phyloP scores from a whole-genome alignment of 1,139 yeast species.

The Zygoascus sp. region DNA sequence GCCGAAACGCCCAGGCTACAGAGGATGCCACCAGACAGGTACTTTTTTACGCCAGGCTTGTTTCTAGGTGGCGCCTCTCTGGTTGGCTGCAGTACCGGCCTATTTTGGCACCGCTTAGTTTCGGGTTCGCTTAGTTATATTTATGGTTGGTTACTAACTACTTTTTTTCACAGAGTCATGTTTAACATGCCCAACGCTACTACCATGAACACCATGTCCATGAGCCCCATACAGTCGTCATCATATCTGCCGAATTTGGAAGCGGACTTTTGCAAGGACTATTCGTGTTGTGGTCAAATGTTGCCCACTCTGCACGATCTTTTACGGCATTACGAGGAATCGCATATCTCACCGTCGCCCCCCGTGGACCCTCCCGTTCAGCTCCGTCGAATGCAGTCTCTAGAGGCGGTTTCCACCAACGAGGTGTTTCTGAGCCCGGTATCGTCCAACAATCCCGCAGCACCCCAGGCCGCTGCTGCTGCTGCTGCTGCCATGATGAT shows the following conservation, averaged over 20 bases:
- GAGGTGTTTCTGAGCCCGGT: slow-evolving; percentile 66
- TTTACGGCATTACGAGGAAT: slow-evolving; percentile 91
- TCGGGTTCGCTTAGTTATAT: background rate
- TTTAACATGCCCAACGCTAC: slow-evolving; percentile 16
- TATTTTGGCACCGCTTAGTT: slow-evolving; percentile 38
- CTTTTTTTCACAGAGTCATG: slow-evolving; percentile 24
- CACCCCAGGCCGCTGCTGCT: no score
- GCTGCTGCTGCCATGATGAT: slow-evolving; percentile 25
- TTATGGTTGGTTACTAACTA: background rate
- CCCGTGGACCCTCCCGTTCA: slow-evolving; percentile 45
- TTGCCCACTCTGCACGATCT: slow-evolving; percentile 92
- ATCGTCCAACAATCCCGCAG: slow-evolving; percentile 2
- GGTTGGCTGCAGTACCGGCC: slow-evolving; percentile 90
- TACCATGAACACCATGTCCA: slow-evolving; percentile 35
- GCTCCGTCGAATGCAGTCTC: slow-evolving; percentile 37
- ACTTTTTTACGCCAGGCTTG: no score
- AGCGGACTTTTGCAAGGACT: slow-evolving; percentile 94
- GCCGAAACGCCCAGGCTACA: no score
- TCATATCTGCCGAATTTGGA: slow-evolving; percentile 87
- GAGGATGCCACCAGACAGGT: no score
- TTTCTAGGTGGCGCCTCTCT: no score
- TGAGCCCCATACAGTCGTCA: slow-evolving; percentile 56
- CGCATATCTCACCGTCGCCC: slow-evolving; percentile 73
- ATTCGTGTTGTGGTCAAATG: slow-evolving; percentile 89
- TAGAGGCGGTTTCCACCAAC: slow-evolving; percentile 77